Conservation (phyloP, 495 filamentous ascomycete species). For the Aspergillus diversus region DNA sequence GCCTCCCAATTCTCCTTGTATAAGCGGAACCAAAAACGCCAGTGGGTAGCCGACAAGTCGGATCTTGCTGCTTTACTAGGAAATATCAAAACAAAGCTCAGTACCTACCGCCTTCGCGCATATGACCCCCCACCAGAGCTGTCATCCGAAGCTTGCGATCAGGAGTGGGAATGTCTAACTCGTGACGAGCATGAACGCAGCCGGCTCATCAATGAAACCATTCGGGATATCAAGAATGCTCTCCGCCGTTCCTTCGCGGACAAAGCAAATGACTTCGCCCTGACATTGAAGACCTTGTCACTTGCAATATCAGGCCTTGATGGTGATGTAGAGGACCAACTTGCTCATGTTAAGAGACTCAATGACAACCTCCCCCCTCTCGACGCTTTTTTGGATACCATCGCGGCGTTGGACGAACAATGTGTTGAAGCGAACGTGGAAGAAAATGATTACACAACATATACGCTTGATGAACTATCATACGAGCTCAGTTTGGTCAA, state of each 20-base stretch:
- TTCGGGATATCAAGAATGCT: conserved; percentile 94
- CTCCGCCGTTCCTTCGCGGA: conserved; percentile 92
- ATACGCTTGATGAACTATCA: conserved; percentile 91
- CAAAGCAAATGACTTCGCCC: conserved; percentile 95
- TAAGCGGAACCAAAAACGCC: conserved; percentile 83
- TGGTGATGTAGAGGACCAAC: conserved; percentile 93
- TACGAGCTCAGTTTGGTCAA: conserved; percentile 94
- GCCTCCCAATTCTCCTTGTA: conserved; percentile 78
- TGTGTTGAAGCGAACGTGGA: conserved; percentile 97
- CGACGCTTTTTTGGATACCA: conserved; percentile 82
- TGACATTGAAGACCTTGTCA: conserved; percentile 90
- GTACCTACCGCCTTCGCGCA: conserved; percentile 86
- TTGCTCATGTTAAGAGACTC: conserved; percentile 79
- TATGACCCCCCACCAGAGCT: conserved; percentile 88
- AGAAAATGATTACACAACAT: conserved; percentile 98
- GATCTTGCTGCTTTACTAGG: conserved; percentile 90
- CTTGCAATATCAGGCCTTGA: conserved; percentile 91
- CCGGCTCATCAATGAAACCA: conserved; percentile 95
- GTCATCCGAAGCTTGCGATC: conserved; percentile 75
- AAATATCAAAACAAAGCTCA: conserved; percentile 99
- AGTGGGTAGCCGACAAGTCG: conserved; percentile 97
- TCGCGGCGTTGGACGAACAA: conserved; percentile 79
- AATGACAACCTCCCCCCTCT: conserved; percentile 82
- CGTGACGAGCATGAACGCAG: conserved; percentile 82
- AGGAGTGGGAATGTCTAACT: conserved; percentile 77